Base-by-base conservation (phyloP, 2,329 filamentous ascomycete species). In the Xylariaceae sp. region DNA sequence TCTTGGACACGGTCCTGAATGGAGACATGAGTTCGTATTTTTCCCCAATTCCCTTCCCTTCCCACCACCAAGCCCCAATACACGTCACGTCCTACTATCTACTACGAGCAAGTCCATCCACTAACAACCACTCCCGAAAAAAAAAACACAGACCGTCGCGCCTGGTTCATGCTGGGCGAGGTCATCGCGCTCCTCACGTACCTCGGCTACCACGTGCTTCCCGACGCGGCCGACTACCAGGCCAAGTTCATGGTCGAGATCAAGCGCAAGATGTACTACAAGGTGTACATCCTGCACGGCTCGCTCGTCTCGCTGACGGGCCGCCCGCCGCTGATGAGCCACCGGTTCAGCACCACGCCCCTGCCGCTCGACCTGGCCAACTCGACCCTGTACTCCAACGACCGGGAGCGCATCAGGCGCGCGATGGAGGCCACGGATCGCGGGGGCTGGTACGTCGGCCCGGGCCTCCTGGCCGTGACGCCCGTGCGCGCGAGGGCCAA, bases 141-240 rank as follows among this genome's bases (percentile, higher is more conserved):
- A n/a, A n/a, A n/a, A n/a, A n/a, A 15, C 3, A 3, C 18, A 59
- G 56, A 48, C 39, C 44, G 56, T 15, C 37, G 46, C 8, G 50
- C 54, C 4, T 60, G 56, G 56, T 43, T 51, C 11, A 44, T 35
- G 16, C 48, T 55, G 14, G 52, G 52, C n/a, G 54, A 58, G 23
- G 31, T 41, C 1, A 28, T 59, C 24, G 38, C 54, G 1, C 43
- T 59, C 8, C 14, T 57, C 29, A 73, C 73, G 27, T 71, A 71
- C 26, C 69, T 76, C 12, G 68, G 71, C 36, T 69, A 66, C 5
- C 73, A 76, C 48, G 63, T 61, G 11, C 67, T 73, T 4, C 40
- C 43, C 37, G 47, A 50, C 19, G 27, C 47, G 9, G 42, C 31
- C 4, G 42, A 40, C n/a, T 53, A 51, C 23, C 34, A 44, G 15